Percentiles rank a stretch among this genome's conserved stretches.
Evolutionary conservation across 169 alveolate species (phyloP).

Genomic region (Eimeria sp.): DNA sequence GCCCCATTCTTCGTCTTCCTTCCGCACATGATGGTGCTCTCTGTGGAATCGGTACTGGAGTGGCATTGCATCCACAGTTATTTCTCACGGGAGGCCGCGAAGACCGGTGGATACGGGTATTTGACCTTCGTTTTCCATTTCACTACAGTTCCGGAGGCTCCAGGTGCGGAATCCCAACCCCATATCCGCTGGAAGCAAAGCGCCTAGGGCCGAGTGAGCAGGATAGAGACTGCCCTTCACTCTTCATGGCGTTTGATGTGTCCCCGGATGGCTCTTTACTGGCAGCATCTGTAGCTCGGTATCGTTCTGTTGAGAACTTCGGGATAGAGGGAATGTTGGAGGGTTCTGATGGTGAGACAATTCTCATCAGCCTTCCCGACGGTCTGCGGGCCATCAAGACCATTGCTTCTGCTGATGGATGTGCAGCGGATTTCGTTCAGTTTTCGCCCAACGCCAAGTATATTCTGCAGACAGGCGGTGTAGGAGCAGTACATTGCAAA

Average conservation of each 20-base stretch:
- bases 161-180: conserved; percentile 22
- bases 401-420: conserved; percentile 80
- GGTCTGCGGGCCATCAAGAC: conserved; percentile 65
- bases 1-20: conserved; percentile 63
- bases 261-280: conserved; percentile 78
- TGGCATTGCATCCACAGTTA: conserved; percentile 62
- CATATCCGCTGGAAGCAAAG: conserved; percentile 77
- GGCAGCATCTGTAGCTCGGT: conserved; percentile 62
- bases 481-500: conserved; percentile 20
- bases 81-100: conserved; percentile 77
- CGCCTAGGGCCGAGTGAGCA: conserved; percentile 60
- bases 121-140: conserved; percentile 81
- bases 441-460: conserved; percentile 79
- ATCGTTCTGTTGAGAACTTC: neutral
- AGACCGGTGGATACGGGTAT: conserved; percentile 78
- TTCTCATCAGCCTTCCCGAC: conserved; percentile 65
- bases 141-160: conserved; percentile 73
- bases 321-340: neutral
- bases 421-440: conserved; percentile 62
- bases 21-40: conserved; percentile 77
- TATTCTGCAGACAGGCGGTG: conserved; percentile 72
- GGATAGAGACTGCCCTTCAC: conserved; percentile 4
- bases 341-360: conserved; percentile 74
- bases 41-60: conserved; percentile 66
- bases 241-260: conserved; percentile 64